phyloP scores from a whole-genome alignment of 2,329 filamentous ascomycete species.

The Talaromyces sp. region DNA sequence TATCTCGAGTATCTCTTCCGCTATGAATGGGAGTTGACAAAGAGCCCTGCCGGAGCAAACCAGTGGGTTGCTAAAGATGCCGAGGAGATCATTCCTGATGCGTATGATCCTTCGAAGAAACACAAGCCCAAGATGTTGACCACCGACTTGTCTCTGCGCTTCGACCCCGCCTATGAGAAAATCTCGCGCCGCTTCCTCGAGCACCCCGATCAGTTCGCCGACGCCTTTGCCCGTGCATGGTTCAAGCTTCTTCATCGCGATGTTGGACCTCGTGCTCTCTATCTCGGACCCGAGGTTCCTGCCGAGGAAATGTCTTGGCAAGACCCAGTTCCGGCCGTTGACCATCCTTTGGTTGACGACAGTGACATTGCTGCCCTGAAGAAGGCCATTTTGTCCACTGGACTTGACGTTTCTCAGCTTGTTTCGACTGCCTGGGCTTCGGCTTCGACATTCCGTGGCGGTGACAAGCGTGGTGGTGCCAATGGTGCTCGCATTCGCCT shows the following conservation, averaged over 20 bases:
- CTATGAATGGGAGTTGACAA: conserved; percentile 70
- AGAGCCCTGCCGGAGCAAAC: conserved; percentile 69
- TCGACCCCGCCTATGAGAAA: conserved; percentile 69
- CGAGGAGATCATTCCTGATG: conserved; percentile 63
- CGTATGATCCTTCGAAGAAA: conserved; percentile 65
- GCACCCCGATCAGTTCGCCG: conserved; percentile 61
- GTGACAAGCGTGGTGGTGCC: conserved; percentile 76
- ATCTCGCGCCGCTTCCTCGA: conserved; percentile 65
- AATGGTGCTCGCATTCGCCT: conserved; percentile 75
- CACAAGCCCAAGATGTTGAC: conserved; percentile 72
- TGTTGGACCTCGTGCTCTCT: conserved; percentile 64
- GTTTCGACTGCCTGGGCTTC: conserved; percentile 64
- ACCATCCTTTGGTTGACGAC: conserved; percentile 56
- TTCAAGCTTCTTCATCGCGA: conserved; percentile 81
- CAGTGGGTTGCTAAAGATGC: conserved; percentile 70
- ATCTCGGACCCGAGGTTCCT: conserved; percentile 69
- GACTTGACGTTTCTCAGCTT: conserved; percentile 55
- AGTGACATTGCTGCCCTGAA: conserved; percentile 61
- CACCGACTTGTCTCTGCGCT: conserved; percentile 65
- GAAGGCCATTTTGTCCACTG: conserved; percentile 59
- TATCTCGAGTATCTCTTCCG: conserved; percentile 73
- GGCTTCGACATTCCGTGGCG: conserved; percentile 65
- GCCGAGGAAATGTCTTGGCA: conserved; percentile 67
- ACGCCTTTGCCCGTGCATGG: conserved; percentile 69
- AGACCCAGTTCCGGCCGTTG: conserved; percentile 59